Evolutionary conservation across 352 stramenopile genomes (phyloP).

Genomic region (Globisporangium heterothallicum): DNA sequence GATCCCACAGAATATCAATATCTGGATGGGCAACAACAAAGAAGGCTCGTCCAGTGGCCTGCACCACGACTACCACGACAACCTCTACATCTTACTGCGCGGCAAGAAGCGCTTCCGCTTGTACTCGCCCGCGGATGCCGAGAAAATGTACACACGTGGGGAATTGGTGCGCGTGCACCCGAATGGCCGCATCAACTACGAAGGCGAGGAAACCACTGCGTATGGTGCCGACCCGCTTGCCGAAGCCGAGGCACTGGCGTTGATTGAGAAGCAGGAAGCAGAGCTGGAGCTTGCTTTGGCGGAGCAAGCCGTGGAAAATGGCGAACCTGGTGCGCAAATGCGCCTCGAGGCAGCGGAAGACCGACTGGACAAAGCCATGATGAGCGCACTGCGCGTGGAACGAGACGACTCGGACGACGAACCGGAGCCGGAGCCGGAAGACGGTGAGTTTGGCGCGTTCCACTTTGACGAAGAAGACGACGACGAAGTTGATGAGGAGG

Average conservation of each 20-base stretch:
- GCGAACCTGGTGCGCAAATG: slow-evolving; percentile 36
- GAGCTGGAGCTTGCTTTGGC: slow-evolving; percentile 55
- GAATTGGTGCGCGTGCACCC: slow-evolving; percentile 81
- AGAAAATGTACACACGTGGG: slow-evolving; percentile 91
- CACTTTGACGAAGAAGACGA: slow-evolving; percentile 51
- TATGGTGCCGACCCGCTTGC: slow-evolving; percentile 67
- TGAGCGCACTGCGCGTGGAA: slow-evolving; percentile 68
- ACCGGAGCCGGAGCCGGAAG: slow-evolving; percentile 18
- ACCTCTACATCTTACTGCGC: slow-evolving; percentile 94
- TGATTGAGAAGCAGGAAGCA: slow-evolving; percentile 54
- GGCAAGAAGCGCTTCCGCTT: slow-evolving; percentile 94
- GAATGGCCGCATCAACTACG: slow-evolving; percentile 97
- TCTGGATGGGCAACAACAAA: slow-evolving; percentile 94
- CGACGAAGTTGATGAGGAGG: slow-evolving; percentile 48
- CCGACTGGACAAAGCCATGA: slow-evolving; percentile 63
- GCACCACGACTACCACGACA: slow-evolving; percentile 99
- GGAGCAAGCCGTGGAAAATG: slow-evolving; percentile 44
- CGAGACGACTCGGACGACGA: slow-evolving; percentile 24
- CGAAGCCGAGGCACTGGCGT: slow-evolving; percentile 48
- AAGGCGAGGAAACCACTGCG: slow-evolving; percentile 74
- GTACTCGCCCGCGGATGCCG: slow-evolving; percentile 85
- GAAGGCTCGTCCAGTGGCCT: slow-evolving; percentile 86
- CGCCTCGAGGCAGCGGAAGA: slow-evolving; percentile 55
- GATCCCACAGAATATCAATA: slow-evolving; percentile 93
- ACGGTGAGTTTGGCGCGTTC: slow-evolving; percentile 47